Evolutionary conservation across 75 land plant genomes (phyloP).

Genomic region (Cunninghamia lanceolata): DNA sequence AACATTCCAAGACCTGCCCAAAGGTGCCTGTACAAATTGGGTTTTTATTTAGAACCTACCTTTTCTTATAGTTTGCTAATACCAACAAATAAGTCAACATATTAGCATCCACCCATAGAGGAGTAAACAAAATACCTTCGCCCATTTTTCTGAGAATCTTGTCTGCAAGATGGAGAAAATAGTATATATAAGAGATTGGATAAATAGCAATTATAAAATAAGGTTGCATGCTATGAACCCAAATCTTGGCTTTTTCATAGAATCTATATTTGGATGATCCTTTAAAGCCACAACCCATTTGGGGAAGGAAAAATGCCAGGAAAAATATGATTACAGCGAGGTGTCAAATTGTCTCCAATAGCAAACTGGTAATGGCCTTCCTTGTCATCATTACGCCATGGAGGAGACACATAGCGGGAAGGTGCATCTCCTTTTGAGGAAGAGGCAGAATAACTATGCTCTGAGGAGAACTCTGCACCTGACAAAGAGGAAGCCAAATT

Average conservation of each 20-base stretch:
- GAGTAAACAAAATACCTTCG: slow-evolving; percentile 46
- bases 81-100: background rate
- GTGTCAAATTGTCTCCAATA: slow-evolving; percentile 69
- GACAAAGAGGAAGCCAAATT: background rate
- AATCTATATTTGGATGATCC: no score
- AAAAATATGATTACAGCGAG: slow-evolving; percentile 52
- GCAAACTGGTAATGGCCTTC: slow-evolving; percentile 76
- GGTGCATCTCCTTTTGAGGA: background rate
- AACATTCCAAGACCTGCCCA: slow-evolving; percentile 91
- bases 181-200: background rate
- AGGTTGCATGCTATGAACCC: background rate
- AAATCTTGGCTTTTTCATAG: background rate
- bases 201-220: background rate
- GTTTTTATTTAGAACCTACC: no score
- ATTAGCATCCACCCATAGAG: background rate
- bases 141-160: slow-evolving; percentile 80
- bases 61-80: background rate
- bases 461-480: background rate
- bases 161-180: slow-evolving; percentile 35
- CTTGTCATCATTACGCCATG: slow-evolving; percentile 71
- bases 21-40: slow-evolving; percentile 60
- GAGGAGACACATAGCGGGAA: slow-evolving; percentile 47
- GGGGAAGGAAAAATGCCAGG: no score
- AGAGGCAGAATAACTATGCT: background rate
- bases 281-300: no score